Evolutionary conservation across 805 yeast genomes (phyloP).

Genomic region (Candida pseudoglaebosa): DNA sequence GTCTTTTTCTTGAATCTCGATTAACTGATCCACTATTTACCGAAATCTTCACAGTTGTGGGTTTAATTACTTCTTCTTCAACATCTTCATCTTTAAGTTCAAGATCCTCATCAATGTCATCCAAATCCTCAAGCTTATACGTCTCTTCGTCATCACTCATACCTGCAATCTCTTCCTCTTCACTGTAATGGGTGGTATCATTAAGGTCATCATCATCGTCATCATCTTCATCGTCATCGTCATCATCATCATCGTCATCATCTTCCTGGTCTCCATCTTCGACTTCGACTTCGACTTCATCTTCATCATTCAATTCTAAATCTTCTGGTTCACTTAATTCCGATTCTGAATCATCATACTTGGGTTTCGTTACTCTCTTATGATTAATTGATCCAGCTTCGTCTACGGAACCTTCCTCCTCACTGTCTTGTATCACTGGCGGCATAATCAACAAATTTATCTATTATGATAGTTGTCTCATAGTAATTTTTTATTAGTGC

Average conservation of each 20-base stretch:
- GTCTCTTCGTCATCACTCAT: constrained; percentile 28
- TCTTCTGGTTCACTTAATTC: constrained; percentile 10
- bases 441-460: too few relatives aligned
- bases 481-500: background rate
- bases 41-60: constrained; percentile 5
- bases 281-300: constrained; percentile 8
- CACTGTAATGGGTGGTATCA: constrained; percentile 15
- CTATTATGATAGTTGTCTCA: background rate
- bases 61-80: constrained; percentile 13
- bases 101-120: constrained; percentile 34
- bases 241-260: constrained; percentile 13
- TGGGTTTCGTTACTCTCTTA: constrained; percentile 4
- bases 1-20: constrained; percentile 33
- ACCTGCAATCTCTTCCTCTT: constrained; percentile 15
- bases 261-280: constrained; percentile 14
- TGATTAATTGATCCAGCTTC: constrained; percentile 7
- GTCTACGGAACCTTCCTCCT: constrained; percentile 11
- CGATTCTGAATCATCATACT: constrained; percentile 10
- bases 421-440: constrained; percentile 12
- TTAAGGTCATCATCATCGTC: constrained; percentile 21
- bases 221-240: constrained; percentile 20
- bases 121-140: constrained; percentile 31
- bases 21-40: constrained; percentile 8
- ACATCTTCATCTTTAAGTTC: constrained; percentile 28
- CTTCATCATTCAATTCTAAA: constrained; percentile 8